Base-by-base conservation (phyloP, 129 eudicot species). In the Pulicaria dysenterica region DNA sequence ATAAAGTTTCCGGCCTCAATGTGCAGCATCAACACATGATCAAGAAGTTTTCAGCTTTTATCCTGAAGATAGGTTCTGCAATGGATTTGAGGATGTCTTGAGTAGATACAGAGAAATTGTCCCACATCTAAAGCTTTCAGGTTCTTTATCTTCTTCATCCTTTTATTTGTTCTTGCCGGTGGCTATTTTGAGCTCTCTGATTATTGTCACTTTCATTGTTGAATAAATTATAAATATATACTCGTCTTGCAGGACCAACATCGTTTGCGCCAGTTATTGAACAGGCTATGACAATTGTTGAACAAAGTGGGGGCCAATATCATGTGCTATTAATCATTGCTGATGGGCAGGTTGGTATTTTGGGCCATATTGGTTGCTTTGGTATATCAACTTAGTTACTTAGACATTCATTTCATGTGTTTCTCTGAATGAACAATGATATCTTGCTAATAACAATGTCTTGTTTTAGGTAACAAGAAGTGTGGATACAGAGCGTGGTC, bases 181-280 rank as follows among this genome's bases (percentile, higher is more conserved):
- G 43, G 48, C 6, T 16, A 39, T 47, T 62, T 47, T 34, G 15
- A 39, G 47, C 76, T 71, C 17, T 69, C 55, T 44, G 45, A 9
- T 16, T 48, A 24, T 47, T 64, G 45, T 47, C 38, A 31, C 17
- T 59, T 63, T 40, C 17, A 10, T 53, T 10, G 16, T 17, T 49
- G 36, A 24, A 50, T 66, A 34, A 59, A n/a, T 24, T n/a, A 50
- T 66, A 34, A 59, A n/a, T 24, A 37, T 49, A 6, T 4, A 39
- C 6, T 67, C 7, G 7, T 58, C 42, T 76, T 82, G 78, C 87
- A 94, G 99, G 99, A 63, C 99, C 99, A 19, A 95, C 99, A 48
- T 90, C 97, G 11, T 95, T 95, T 69, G 97, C 97, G 64, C 99
- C 99, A 6, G 79, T 95, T 7, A 88, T 95, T 81, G 97, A 95